These are phyloP conservation scores for Penicillium manginii DNA, from an alignment of 495 filamentous ascomycete genomes.

Conservation along the genomic window DNA sequence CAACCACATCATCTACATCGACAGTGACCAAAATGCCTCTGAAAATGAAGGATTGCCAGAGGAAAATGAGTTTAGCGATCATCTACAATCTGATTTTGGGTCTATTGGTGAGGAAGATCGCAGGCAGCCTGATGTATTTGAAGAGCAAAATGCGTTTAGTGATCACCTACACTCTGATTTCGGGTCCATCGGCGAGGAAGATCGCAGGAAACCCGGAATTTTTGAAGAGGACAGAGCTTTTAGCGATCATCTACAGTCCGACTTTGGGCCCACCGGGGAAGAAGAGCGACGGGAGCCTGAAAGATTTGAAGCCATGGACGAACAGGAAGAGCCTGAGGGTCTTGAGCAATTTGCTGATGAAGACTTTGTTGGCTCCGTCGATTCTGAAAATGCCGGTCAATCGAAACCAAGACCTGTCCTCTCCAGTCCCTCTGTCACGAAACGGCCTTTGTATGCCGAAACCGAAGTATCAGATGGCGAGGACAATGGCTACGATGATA, in stretches of 20 bases:
- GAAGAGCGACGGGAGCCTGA: constrained; percentile 1
- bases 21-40: constrained; percentile 44
- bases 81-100: constrained; percentile 26
- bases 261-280: neutral
- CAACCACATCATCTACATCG: constrained; percentile 54
- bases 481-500: constrained; percentile 3
- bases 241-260: neutral
- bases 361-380: neutral
- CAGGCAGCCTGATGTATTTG: neutral
- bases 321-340: neutral
- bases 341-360: constrained; percentile 4
- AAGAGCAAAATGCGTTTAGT: no score
- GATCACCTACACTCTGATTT: neutral
- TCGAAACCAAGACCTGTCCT: neutral
- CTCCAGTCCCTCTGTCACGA: neutral
- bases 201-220: neutral
- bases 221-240: neutral
- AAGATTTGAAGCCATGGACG: neutral
- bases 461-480: neutral
- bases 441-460: neutral
- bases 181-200: constrained; percentile 4
- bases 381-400: neutral
- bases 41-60: constrained; percentile 9
- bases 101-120: constrained; percentile 10
- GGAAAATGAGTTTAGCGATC: constrained; percentile 15